A percentile compares a stretch with the other conserved stretches of the same genome.
phyloP scores from a whole-genome alignment of 2,329 filamentous ascomycete genomes.

The Trichoderma sp. region DNA sequence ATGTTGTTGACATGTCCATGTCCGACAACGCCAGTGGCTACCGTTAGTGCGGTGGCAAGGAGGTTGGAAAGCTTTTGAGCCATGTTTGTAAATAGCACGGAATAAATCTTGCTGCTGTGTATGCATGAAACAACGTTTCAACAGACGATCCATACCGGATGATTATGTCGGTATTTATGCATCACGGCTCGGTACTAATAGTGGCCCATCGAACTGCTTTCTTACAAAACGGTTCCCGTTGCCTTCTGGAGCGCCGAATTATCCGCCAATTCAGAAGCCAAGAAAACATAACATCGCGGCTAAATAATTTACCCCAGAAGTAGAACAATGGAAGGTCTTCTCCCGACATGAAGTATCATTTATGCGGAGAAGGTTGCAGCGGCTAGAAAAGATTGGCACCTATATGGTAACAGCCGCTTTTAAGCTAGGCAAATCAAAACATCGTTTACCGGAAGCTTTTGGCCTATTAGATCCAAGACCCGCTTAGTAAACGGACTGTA shows the following conservation, averaged over 20 bases:
- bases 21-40: conserved; percentile 8
- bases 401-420: background rate
- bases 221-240: background rate
- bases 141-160: background rate
- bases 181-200: background rate
- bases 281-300: conserved; percentile 1
- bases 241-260: background rate
- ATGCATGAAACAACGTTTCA: background rate
- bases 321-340: conserved; percentile 8
- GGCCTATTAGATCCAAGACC: background rate
- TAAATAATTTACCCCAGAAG: conserved; percentile 8
- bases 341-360: conserved; percentile 3
- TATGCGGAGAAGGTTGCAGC: conserved; percentile 12
- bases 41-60: conserved; percentile 3
- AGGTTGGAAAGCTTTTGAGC: background rate
- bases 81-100: conserved; percentile 1
- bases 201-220: background rate
- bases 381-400: conserved; percentile 1
- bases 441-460: conserved; percentile 26
- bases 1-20: conserved; percentile 43
- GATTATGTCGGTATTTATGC: conserved; percentile 16
- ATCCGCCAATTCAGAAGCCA: background rate
- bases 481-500: background rate
- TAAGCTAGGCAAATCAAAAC: background rate
- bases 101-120: background rate